Evolutionary conservation across 2,329 filamentous ascomycete species (phyloP), one percentile per base, ranked within the genome.

Genomic region (Colletotrichum lentis): DNA sequence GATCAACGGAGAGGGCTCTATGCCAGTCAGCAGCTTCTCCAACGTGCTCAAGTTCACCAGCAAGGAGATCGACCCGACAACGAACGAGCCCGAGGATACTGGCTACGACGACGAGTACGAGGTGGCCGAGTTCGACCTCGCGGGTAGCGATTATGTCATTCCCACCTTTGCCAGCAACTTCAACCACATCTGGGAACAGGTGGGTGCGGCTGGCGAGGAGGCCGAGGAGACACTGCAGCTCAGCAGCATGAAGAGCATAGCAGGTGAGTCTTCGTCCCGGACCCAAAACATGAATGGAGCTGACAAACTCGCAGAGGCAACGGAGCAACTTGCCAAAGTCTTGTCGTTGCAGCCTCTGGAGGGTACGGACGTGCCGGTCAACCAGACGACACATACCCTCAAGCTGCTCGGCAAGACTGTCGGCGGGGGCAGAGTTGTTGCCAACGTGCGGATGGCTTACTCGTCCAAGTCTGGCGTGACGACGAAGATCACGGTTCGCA

Each of bases 31-130:
- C 60, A 91, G 88, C 49, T 97, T 99, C 80, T 93, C 92, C 72
- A 99, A 98, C 80, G 84, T 93, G 46, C 90, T 99, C 77, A 97
- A 96, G 81, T 99, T 99, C 79, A 97, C 94, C 20, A 96, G 91
- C 84, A 98, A 97, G 82, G 96, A 99, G 81, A 96, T 99, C 72
- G 96, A 99, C 75, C 96, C 96, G 6, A 91, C 91, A 31, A 97
- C 93, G n/a, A 88, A 89, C 72, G 94, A 97, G 80, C 92, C 95
- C 0, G 96, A 99, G 79, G 94, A 97, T 18, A 86, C 83, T 54
- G 96, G 96, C 53, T 98, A 98, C 78, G 95, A 98, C 61, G 96
- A 99, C 76, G 96, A 99, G 81, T 99, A 99, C 77, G 93, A 97
- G 81, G 91, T 98, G 69, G 93, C 96, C 70, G 94, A 97, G 77